Conservation (phyloP, 2,329 filamentous ascomycete genomes). For the Blastomyces silverae region DNA sequence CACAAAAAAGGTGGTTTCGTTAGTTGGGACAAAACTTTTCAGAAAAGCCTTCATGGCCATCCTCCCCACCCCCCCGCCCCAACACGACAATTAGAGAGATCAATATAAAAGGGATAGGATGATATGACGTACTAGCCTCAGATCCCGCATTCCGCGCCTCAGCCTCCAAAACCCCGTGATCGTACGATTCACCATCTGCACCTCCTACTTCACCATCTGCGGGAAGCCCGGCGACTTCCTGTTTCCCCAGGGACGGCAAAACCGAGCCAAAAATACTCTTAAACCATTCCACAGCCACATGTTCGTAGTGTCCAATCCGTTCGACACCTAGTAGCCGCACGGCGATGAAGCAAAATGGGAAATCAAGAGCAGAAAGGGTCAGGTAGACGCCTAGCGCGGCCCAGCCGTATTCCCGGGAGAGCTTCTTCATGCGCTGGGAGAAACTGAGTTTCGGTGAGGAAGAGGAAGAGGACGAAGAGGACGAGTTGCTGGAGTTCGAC, state of each 20-base stretch:
- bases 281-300: conserved; percentile 37
- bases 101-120: not conserved
- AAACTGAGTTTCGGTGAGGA: conserved; percentile 46
- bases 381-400: conserved; percentile 87
- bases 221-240: conserved; percentile 22
- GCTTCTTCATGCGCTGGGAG: conserved; percentile 67
- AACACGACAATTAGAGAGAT: not conserved
- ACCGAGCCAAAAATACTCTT: conserved; percentile 29
- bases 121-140: conserved; percentile 61
- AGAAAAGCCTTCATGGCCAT: not conserved
- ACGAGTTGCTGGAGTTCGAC: conserved; percentile 26
- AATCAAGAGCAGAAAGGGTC: conserved; percentile 73
- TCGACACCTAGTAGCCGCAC: conserved; percentile 80
- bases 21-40: not conserved
- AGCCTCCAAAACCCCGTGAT: conserved; percentile 55
- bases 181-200: conserved; percentile 17
- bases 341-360: conserved; percentile 88
- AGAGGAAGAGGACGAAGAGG: conserved; percentile 21
- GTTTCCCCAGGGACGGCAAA: conserved; percentile 44
- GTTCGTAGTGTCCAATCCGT: conserved; percentile 59
- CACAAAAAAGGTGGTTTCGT: not conserved
- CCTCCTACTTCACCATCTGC: conserved; percentile 20
- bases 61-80: not conserved
- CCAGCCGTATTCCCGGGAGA: conserved; percentile 93
- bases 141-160: conserved; percentile 55